phyloP scores from a whole-genome alignment of 2,329 filamentous ascomycete species.

The Clarireedia homoeocarpa region DNA sequence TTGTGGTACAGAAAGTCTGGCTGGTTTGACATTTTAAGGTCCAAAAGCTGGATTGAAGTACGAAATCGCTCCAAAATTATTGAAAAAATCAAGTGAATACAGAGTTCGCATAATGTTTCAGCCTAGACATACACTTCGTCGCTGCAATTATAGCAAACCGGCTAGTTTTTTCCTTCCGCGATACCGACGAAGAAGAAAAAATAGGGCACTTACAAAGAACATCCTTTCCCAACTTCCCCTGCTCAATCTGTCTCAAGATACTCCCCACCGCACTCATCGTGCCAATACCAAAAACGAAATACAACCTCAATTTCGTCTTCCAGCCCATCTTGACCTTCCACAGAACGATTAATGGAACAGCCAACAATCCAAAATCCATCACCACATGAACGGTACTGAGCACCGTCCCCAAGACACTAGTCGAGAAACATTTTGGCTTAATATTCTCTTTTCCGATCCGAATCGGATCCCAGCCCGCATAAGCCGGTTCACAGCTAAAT shows the following conservation, averaged over 20 bases:
- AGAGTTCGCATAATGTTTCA: background rate
- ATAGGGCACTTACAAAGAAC: background rate
- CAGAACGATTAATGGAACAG: slow-evolving; percentile 30
- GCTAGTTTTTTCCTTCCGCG: no score
- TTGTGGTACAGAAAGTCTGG: no score
- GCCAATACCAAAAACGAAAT: slow-evolving; percentile 29
- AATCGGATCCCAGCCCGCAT: slow-evolving; percentile 4
- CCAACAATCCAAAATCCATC: slow-evolving; percentile 30
- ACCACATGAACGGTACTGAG: slow-evolving; percentile 30
- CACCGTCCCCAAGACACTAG: slow-evolving; percentile 17
- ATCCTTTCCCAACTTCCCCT: slow-evolving; percentile 3
- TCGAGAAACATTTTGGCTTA: background rate
- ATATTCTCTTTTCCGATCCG: background rate
- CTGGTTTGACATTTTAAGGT: no score
- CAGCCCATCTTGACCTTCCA: slow-evolving; percentile 30
- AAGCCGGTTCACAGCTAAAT: background rate
- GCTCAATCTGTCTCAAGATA: slow-evolving; percentile 26
- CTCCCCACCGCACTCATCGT: slow-evolving; percentile 28
- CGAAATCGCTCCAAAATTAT: no score
- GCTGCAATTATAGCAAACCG: no score
- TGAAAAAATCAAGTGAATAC: no score
- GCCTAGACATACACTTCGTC: background rate
- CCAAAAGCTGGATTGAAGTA: no score
- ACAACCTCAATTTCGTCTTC: slow-evolving; percentile 28
- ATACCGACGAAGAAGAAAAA: background rate